A percentile compares a stretch with the other conserved stretches of the same genome.
Conservation (phyloP, 1,284 basidiomycete genomes). For the Leccinum fallax region DNA sequence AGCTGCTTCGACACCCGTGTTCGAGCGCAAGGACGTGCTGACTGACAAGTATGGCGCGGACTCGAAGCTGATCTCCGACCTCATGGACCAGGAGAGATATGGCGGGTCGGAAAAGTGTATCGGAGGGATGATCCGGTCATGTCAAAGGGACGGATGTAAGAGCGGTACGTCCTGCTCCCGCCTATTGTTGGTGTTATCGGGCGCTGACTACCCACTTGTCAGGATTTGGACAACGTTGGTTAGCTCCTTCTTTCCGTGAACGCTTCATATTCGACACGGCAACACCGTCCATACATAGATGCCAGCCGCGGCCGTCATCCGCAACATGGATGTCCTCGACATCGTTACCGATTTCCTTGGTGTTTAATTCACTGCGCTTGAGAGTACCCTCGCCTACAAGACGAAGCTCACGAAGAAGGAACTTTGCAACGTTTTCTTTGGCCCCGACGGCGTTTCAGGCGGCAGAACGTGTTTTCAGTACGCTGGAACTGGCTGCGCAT, state of each 20-base stretch:
- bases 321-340: too few species aligned
- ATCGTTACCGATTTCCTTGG: too few species aligned
- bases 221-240: slow-evolving; percentile 96
- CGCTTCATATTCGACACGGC: too few species aligned
- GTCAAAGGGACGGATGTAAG: slow-evolving; percentile 97
- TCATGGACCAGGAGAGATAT: slow-evolving; percentile 98
- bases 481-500: too few species aligned
- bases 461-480: too few species aligned
- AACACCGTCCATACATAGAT: too few species aligned
- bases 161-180: slow-evolving; percentile 63
- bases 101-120: slow-evolving; percentile 99
- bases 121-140: slow-evolving; percentile 96
- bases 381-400: too few species aligned
- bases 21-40: slow-evolving; percentile 95
- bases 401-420: too few species aligned
- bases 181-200: neutral
- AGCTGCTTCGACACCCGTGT: slow-evolving; percentile 97
- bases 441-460: too few species aligned
- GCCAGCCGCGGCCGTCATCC: too few species aligned
- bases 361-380: too few species aligned
- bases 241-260: slow-evolving; percentile 4
- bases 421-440: too few species aligned
- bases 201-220: neutral
- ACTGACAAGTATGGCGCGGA: slow-evolving; percentile 98
- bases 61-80: slow-evolving; percentile 96